Evolutionary conservation across 2,329 filamentous ascomycete genomes (phyloP), one percentile per base, ranked within the genome.

Genomic region (Colletotrichum endophyticum): DNA sequence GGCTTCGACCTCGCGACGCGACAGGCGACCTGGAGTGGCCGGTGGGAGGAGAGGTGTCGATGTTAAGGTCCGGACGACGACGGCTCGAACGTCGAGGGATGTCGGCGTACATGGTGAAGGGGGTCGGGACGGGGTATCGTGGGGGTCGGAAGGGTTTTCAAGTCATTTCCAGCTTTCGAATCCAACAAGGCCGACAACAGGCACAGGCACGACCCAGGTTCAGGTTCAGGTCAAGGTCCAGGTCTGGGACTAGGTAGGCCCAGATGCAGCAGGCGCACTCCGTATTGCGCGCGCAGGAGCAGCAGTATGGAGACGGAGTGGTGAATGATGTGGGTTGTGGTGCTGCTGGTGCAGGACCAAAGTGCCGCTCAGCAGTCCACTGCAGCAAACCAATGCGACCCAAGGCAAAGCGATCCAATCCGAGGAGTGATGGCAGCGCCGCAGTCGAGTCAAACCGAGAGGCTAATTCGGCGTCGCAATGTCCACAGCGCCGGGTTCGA

Each of bases 21-120:
- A 59, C 72, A 15, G 70, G 66, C 28, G 74, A 57, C 70, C 49
- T 64, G 30, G 73, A 64, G 64, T 61, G 63, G 59, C 66, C 66
- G 64, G 32, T 39, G 39, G 75, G 66, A 27, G 75, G 76, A 28
- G 72, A 77, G 25, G 67, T 77, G 76, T 79, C 72, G 67, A 80
- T 76, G 69, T 79, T 76, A 62, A 80, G 79, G 27, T 80, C 75
- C 34, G 78, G 77, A 39, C 77, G 78, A 19, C 77, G 78, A 30
- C 78, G 79, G 57, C 71, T 78, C 16, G 70, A 75, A 64, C 75
- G 72, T 66, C 72, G 68, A 44, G 66, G 66, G 34, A 44, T 68
- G 36, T 78, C 75, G 70, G 76, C 73, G 70, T 76, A 73, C 73
- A 76, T 75, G 62, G 39, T 39, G 73, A 59, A 73, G 70, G 70